Percentiles rank a stretch among this genome's conserved stretches.
phyloP scores from a whole-genome alignment of 2,329 filamentous ascomycete species.

The Fusarium temperatum region DNA sequence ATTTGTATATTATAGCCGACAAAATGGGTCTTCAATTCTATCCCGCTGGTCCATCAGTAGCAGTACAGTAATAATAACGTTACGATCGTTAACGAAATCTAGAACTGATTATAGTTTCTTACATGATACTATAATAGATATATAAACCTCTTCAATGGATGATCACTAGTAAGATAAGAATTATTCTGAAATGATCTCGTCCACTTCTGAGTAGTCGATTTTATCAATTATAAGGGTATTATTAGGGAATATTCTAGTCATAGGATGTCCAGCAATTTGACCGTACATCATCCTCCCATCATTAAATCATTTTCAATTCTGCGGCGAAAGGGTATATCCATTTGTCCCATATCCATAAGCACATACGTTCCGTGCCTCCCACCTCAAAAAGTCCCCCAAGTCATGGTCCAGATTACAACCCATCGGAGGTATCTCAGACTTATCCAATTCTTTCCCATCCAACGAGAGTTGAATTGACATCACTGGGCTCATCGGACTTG shows the following conservation, averaged over 20 bases:
- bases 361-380: slow-evolving; percentile 18
- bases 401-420: slow-evolving; percentile 15
- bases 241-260: neutral
- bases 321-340: neutral
- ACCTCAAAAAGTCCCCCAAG: slow-evolving; percentile 8
- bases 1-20: neutral
- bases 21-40: neutral
- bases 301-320: neutral
- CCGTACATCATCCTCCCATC: neutral
- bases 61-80: neutral
- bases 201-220: neutral
- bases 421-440: neutral
- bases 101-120: neutral
- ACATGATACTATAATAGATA: neutral
- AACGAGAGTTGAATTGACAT: neutral
- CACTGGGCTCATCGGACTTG: slow-evolving; percentile 3
- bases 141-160: accelerated
- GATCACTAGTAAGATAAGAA: accelerated
- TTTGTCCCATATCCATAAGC: slow-evolving; percentile 15
- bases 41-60: neutral
- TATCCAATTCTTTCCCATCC: neutral
- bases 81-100: neutral
- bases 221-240: neutral
- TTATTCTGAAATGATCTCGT: no score
- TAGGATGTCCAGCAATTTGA: neutral